These are phyloP conservation scores for Raffaelea albimanens DNA, from an alignment of 2,329 filamentous ascomycete genomes.

Conservation along the genomic window DNA sequence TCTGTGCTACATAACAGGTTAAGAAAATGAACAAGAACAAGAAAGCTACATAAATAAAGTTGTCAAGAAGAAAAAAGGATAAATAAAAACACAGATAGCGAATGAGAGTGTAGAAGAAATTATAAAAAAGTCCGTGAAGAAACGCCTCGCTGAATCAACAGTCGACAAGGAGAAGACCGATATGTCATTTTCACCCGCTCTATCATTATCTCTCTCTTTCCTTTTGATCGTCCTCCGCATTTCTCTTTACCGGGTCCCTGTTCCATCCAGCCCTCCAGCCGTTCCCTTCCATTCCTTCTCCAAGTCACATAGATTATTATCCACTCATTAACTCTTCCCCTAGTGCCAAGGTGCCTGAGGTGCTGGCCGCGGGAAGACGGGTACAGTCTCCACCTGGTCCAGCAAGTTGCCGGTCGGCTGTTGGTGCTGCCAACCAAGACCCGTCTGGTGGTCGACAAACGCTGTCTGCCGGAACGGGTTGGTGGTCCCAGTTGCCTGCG, in stretches of 20 bases:
- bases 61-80: neutral
- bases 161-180: no score
- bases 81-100: neutral
- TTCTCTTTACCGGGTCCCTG: neutral
- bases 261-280: neutral
- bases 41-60: neutral
- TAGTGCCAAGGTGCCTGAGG: slow-evolving; percentile 54
- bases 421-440: slow-evolving; percentile 77
- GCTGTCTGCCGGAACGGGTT: slow-evolving; percentile 91
- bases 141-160: slow-evolving; percentile 11
- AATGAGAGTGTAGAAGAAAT: neutral
- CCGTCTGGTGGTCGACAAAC: slow-evolving; percentile 82
- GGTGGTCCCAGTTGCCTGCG: slow-evolving; percentile 78
- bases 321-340: neutral
- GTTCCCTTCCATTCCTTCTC: neutral
- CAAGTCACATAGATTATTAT: no score
- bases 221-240: neutral
- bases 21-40: neutral
- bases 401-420: slow-evolving; percentile 73
- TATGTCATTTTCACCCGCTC: neutral
- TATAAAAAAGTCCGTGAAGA: slow-evolving; percentile 1
- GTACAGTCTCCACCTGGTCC: slow-evolving; percentile 69
- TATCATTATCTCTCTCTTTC: neutral
- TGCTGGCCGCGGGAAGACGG: slow-evolving; percentile 75
- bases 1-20: neutral